Conservation (phyloP, 345 rosid species). For the Murraya koenigii region DNA sequence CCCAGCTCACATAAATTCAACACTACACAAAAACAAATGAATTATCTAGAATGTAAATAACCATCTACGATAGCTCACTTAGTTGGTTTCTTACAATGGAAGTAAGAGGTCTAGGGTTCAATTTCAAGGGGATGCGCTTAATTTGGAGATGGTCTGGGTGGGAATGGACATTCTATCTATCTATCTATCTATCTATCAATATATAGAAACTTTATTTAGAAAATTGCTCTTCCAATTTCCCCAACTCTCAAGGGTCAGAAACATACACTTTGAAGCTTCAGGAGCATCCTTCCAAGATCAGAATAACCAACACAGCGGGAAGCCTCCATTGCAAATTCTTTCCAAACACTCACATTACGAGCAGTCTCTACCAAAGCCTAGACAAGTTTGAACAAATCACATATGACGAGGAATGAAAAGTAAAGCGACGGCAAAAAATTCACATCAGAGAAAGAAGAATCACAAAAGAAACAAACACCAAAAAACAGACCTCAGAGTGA, state of each 20-base stretch:
- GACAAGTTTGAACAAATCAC: slow-evolving; percentile 20
- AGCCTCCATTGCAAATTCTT: slow-evolving; percentile 89
- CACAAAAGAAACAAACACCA: neutral
- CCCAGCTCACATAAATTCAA: neutral
- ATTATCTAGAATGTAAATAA: neutral
- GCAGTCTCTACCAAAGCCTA: slow-evolving; percentile 80
- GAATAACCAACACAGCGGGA: slow-evolving; percentile 72
- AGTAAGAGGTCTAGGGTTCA: neutral
- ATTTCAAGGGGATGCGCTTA: neutral
- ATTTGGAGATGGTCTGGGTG: neutral
- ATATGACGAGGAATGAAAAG: slow-evolving; percentile 15
- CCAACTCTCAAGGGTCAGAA: slow-evolving; percentile 6
- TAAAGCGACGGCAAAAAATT: neutral
- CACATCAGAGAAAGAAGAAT: neutral
- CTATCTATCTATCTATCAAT: no score
- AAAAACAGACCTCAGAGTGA: slow-evolving; percentile 57
- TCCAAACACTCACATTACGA: slow-evolving; percentile 77
- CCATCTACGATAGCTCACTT: neutral
- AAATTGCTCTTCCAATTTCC: neutral
- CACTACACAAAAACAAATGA: neutral
- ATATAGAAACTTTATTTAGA: neutral
- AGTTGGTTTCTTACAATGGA: neutral
- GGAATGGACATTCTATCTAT: neutral
- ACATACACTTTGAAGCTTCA: slow-evolving; percentile 80
- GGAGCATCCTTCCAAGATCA: slow-evolving; percentile 86